These are phyloP conservation scores for Boletus pseudo-olivaceus DNA, from an alignment of 768 basidiomycete species.

Conservation along the genomic window DNA sequence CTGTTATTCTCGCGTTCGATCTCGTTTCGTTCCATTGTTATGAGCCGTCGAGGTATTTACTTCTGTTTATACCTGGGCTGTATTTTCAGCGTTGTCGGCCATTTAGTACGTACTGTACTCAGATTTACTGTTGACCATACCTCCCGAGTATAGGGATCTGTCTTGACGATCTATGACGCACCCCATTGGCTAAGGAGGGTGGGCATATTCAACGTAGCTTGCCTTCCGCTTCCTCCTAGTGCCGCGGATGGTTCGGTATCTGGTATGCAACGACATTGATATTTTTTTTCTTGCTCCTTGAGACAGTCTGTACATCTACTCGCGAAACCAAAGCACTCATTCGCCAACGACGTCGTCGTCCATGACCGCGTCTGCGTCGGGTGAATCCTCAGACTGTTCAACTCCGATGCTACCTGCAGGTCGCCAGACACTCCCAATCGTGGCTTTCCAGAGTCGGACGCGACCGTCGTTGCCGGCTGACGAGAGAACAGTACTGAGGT, in stretches of 20 bases:
- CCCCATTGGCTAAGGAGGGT: neutral
- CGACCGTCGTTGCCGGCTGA: slow-evolving; percentile 83
- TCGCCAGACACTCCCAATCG: slow-evolving; percentile 80
- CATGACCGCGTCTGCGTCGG: slow-evolving; percentile 43
- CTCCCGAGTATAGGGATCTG: too few species aligned
- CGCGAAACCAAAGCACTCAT: slow-evolving; percentile 11
- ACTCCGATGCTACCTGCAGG: slow-evolving; percentile 79
- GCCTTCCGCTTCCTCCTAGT: neutral
- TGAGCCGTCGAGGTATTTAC: too few species aligned
- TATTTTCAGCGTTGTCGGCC: too few species aligned
- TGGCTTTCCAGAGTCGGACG: slow-evolving; percentile 81
- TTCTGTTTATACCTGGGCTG: too few species aligned
- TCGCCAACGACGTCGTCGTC: slow-evolving; percentile 38
- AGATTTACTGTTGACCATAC: too few species aligned
- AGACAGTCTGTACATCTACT: neutral
- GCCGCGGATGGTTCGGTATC: too few species aligned
- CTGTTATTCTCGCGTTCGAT: too few species aligned
- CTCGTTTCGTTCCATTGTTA: too few species aligned
- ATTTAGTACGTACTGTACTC: too few species aligned
- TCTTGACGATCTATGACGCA: neutral
- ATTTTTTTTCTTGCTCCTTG: neutral
- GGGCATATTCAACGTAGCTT: neutral
- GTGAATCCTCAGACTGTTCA: slow-evolving; percentile 60
- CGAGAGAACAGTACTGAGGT: slow-evolving; percentile 68
- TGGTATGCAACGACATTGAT: neutral